A percentile compares a stretch with the other conserved stretches of the same genome.
These are phyloP conservation scores for Apiospora phragmitis DNA, from an alignment of 2,329 filamentous ascomycete species.

Conservation along the genomic window DNA sequence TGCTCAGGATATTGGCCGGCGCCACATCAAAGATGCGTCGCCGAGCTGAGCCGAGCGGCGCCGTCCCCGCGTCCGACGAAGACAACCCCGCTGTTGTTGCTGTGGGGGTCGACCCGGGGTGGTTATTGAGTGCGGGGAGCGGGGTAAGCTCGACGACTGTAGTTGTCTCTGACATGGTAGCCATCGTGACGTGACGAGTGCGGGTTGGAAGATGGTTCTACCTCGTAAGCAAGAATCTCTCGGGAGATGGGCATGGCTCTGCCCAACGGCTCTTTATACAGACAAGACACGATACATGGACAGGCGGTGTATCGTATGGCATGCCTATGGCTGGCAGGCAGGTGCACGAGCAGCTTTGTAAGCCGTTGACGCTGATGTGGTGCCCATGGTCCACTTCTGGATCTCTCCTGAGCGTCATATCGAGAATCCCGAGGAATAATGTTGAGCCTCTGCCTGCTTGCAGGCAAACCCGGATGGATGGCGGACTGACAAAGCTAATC, in stretches of 20 bases:
- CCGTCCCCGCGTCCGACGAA: not conserved
- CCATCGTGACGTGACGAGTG: not conserved
- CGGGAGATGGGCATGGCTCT: not conserved
- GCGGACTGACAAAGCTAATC: not conserved
- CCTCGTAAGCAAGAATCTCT: not conserved
- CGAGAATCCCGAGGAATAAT: not conserved
- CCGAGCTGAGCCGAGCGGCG: not conserved
- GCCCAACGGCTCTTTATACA: not conserved
- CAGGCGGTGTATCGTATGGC: not conserved
- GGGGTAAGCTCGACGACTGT: not conserved
- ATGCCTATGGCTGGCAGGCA: not conserved
- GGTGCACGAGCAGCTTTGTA: not conserved
- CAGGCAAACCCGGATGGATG: not conserved
- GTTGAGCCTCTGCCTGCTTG: not conserved
- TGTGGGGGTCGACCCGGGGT: not conserved
- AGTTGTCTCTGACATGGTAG: not conserved
- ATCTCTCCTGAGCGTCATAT: not conserved
- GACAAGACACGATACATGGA: too few species aligned
- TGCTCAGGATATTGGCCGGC: slow-evolving; percentile 16
- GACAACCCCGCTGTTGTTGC: not conserved
- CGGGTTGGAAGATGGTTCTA: not conserved
- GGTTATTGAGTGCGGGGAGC: slow-evolving; percentile 1
- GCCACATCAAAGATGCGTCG: slow-evolving; percentile 21
- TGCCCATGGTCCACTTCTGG: not conserved
- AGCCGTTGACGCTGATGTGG: not conserved